These are phyloP conservation scores for Misopates orontium DNA, from an alignment of 257 asterid species.

Conservation along the genomic window DNA sequence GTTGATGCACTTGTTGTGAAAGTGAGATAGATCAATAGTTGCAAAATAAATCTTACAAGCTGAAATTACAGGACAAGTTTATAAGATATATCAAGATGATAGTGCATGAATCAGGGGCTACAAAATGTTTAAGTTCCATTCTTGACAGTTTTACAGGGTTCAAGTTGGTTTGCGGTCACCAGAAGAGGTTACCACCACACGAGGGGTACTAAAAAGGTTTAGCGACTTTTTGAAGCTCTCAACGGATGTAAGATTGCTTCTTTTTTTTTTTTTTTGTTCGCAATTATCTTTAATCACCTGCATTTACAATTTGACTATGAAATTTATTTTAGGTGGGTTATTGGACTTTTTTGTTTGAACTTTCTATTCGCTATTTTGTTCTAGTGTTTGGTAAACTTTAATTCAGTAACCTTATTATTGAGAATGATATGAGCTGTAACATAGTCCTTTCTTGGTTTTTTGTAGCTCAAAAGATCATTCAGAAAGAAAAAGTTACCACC, in stretches of 20 bases:
- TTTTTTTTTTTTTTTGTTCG: not conserved
- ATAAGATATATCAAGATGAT: slow-evolving; percentile 15
- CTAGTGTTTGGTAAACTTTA: slow-evolving; percentile 8
- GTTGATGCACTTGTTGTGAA: not conserved
- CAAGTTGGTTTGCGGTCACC: slow-evolving; percentile 78
- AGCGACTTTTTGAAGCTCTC: slow-evolving; percentile 67
- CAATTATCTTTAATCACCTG: not conserved
- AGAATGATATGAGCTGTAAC: slow-evolving; percentile 23
- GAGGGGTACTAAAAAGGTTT: slow-evolving; percentile 59
- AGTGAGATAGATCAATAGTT: not conserved
- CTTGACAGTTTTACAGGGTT: slow-evolving; percentile 77
- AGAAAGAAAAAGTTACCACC: slow-evolving; percentile 55
- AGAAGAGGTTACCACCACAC: slow-evolving; percentile 57
- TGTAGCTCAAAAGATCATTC: slow-evolving; percentile 64
- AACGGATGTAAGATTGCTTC: slow-evolving; percentile 53
- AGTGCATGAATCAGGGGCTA: slow-evolving; percentile 21
- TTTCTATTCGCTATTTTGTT: slow-evolving; percentile 8
- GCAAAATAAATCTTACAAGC: not conserved
- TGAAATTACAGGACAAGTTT: not conserved
- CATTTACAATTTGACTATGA: slow-evolving; percentile 8
- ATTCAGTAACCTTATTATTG: slow-evolving; percentile 13
- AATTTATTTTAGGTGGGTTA: slow-evolving; percentile 5
- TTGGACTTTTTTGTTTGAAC: slow-evolving; percentile 6
- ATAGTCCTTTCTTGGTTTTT: slow-evolving; percentile 22
- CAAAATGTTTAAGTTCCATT: slow-evolving; percentile 26